Percentiles rank a stretch among this genome's conserved stretches.
phyloP scores from a whole-genome alignment of 1,139 yeast genomes.

The Blastobotrys buckinghamii region DNA sequence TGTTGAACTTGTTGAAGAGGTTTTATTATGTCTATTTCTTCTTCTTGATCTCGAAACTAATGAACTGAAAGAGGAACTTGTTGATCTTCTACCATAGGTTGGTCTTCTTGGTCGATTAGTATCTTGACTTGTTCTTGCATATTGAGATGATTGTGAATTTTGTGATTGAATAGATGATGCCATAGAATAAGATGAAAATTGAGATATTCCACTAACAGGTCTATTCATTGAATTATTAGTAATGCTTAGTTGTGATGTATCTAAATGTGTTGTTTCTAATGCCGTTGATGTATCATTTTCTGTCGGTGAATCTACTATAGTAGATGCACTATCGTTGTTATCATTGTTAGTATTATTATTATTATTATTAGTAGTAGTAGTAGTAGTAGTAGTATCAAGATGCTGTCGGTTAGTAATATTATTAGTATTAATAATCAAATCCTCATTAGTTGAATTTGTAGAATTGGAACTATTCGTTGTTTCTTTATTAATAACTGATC shows the following conservation, averaged over 20 bases:
- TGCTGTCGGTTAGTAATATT: too few species aligned
- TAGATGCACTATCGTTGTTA: background rate
- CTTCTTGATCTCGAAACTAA: slow-evolving; percentile 21
- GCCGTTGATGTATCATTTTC: background rate
- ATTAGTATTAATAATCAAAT: too few species aligned
- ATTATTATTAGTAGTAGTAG: background rate
- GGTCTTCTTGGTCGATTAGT: slow-evolving; percentile 18
- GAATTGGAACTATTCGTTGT: background rate
- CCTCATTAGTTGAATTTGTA: too few species aligned
- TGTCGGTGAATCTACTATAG: background rate
- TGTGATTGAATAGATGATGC: slow-evolving; percentile 25
- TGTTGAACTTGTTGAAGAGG: slow-evolving; percentile 31
- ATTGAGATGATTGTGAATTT: slow-evolving; percentile 16
- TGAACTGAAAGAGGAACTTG: slow-evolving; percentile 33
- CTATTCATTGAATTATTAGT: slow-evolving; percentile 34
- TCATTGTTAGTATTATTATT: background rate
- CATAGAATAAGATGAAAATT: slow-evolving; percentile 45
- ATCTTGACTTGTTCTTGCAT: background rate
- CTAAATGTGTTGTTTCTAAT: background rate
- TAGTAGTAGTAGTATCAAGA: too few species aligned
- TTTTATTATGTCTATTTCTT: slow-evolving; percentile 22
- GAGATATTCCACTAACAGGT: slow-evolving; percentile 64
- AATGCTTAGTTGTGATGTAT: background rate
- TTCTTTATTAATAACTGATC: background rate
- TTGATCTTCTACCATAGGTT: slow-evolving; percentile 25